phyloP scores from a whole-genome alignment of 2,329 filamentous ascomycete species.

The Aulographum hederae region DNA sequence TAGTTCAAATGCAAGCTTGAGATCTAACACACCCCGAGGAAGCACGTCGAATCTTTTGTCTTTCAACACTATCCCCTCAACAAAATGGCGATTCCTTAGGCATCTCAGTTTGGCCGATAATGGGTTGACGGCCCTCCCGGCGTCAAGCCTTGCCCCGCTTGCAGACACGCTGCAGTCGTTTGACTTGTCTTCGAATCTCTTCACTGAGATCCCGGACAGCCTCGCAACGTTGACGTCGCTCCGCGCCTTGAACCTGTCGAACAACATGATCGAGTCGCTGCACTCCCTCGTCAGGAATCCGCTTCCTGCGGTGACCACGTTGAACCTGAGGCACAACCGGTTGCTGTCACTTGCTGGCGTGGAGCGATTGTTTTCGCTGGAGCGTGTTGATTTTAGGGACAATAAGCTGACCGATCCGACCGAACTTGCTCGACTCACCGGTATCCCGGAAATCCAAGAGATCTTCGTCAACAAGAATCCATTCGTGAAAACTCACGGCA shows the following conservation, averaged over 20 bases:
- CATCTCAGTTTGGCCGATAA: slow-evolving; percentile 90
- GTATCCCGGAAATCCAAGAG: slow-evolving; percentile 78
- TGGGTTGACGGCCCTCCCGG: slow-evolving; percentile 61
- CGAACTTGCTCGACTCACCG: slow-evolving; percentile 75
- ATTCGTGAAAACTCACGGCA: slow-evolving; percentile 70
- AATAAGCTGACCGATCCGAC: slow-evolving; percentile 82
- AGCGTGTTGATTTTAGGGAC: slow-evolving; percentile 78
- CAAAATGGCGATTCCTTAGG: slow-evolving; percentile 88
- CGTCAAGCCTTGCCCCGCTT: slow-evolving; percentile 59
- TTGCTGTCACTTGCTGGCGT: slow-evolving; percentile 76
- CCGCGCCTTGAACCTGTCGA: slow-evolving; percentile 81
- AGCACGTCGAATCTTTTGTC: slow-evolving; percentile 65
- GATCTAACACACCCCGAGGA: slow-evolving; percentile 35
- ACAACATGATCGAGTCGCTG: slow-evolving; percentile 94
- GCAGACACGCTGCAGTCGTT: slow-evolving; percentile 80
- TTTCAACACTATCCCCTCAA: slow-evolving; percentile 54
- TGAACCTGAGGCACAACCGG: slow-evolving; percentile 81
- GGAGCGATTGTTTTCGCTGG: slow-evolving; percentile 72
- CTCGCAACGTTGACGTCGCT: slow-evolving; percentile 70
- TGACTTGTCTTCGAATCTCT: slow-evolving; percentile 82
- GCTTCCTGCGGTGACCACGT: slow-evolving; percentile 77
- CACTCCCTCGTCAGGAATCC: slow-evolving; percentile 74
- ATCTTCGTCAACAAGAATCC: slow-evolving; percentile 88
- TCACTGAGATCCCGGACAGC: slow-evolving; percentile 86
- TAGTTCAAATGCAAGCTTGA: slow-evolving; percentile 68